Evolutionary conservation across 2,329 filamentous ascomycete genomes (phyloP).

Genomic region (Mycosphaerella sp.): DNA sequence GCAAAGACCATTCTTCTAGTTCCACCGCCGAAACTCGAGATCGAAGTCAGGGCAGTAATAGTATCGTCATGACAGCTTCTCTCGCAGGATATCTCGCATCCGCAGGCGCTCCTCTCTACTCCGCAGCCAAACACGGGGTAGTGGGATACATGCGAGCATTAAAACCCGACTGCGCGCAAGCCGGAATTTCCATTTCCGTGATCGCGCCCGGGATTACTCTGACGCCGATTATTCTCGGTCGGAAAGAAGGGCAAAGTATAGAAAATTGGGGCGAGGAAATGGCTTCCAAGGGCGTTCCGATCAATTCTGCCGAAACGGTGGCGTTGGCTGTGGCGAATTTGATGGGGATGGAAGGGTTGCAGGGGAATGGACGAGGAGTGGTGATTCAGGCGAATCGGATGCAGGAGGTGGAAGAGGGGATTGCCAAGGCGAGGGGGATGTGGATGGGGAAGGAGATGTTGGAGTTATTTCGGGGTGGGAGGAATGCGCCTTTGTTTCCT

Average conservation of each 20-base stretch:
- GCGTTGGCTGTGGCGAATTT: constrained; percentile 42
- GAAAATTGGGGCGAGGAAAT: constrained; percentile 41
- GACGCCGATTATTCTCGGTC: constrained; percentile 40
- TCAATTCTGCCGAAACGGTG: constrained; percentile 43
- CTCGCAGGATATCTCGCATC: constrained; percentile 46
- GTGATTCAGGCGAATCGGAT: constrained; percentile 38
- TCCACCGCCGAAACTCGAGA: no score
- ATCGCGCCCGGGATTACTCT: constrained; percentile 47
- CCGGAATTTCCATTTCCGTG: constrained; percentile 42
- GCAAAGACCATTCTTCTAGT: no score
- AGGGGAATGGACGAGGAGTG: constrained; percentile 43
- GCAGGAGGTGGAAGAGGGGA: constrained; percentile 42
- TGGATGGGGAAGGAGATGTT: constrained; percentile 50
- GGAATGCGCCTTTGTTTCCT: constrained; percentile 32
- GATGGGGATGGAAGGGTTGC: constrained; percentile 37
- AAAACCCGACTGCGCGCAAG: constrained; percentile 44
- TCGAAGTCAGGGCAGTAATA: constrained; percentile 34
- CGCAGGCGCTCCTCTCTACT: constrained; percentile 44
- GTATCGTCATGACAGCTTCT: constrained; percentile 45
- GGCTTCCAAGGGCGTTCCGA: constrained; percentile 41
- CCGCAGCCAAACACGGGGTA: constrained; percentile 46
- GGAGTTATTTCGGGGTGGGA: constrained; percentile 43
- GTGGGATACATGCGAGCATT: constrained; percentile 47
- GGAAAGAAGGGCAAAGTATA: constrained; percentile 31
- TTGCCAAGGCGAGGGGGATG: constrained; percentile 40